Evolutionary conservation across 768 basidiomycete species (phyloP).

Genomic region (Chlorophyllum brunneum): DNA sequence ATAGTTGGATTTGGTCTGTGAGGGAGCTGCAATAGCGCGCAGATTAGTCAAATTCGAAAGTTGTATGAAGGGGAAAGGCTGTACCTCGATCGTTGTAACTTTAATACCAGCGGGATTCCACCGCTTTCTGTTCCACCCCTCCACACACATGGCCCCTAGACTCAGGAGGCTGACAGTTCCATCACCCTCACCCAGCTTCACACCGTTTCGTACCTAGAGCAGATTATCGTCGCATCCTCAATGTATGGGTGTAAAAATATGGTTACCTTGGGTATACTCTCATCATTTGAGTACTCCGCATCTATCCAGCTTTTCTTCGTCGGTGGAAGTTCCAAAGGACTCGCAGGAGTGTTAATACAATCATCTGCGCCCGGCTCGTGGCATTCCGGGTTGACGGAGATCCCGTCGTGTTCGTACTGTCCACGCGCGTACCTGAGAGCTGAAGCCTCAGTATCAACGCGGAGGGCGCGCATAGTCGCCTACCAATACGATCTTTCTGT

Average conservation of each 20-base stretch:
- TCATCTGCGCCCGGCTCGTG: slow-evolving; percentile 34
- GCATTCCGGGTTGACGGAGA: slow-evolving; percentile 37
- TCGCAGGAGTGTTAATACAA: slow-evolving; percentile 39
- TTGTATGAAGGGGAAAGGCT: slow-evolving; percentile 12
- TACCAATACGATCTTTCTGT: slow-evolving; percentile 94
- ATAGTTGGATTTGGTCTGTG: slow-evolving; percentile 71
- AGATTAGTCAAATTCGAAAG: slow-evolving; percentile 2
- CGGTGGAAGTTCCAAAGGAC: slow-evolving; percentile 49
- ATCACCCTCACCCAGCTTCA: slow-evolving; percentile 93
- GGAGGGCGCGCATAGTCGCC: too few species aligned
- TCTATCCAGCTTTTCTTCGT: slow-evolving; percentile 80
- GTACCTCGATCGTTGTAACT: slow-evolving; percentile 82
- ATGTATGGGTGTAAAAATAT: background rate
- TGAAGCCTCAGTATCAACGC: background rate
- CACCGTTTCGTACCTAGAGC: slow-evolving; percentile 67
- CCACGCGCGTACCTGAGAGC: slow-evolving; percentile 67
- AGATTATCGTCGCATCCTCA: background rate
- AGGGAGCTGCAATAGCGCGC: slow-evolving; percentile 48
- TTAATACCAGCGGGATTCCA: slow-evolving; percentile 94
- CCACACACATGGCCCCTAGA: slow-evolving; percentile 93
- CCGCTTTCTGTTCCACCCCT: slow-evolving; percentile 84
- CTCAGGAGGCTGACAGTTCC: slow-evolving; percentile 87
- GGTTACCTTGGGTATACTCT: slow-evolving; percentile 49
- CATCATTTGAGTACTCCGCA: slow-evolving; percentile 69
- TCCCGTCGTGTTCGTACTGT: slow-evolving; percentile 63